phyloP scores from a whole-genome alignment of 257 asterid genomes.

The Solanum chiquidenum region DNA sequence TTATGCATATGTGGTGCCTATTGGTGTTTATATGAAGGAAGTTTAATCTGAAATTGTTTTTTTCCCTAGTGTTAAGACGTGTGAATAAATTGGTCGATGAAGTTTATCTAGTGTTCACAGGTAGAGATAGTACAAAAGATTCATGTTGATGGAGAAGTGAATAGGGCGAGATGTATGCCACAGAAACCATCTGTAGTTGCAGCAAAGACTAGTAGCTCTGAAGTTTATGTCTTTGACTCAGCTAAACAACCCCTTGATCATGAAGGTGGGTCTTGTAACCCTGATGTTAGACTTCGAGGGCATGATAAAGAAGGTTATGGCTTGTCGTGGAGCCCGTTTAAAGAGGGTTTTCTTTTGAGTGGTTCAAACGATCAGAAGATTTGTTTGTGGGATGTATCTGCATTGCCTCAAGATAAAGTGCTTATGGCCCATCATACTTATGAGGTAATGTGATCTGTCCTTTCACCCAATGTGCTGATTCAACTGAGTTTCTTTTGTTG shows the following conservation, averaged over 20 bases:
- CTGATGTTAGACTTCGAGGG: slow-evolving; percentile 75
- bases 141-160: slow-evolving; percentile 86
- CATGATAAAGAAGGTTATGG: slow-evolving; percentile 95
- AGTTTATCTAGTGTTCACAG: slow-evolving; percentile 15
- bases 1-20: background rate
- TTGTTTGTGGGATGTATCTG: slow-evolving; percentile 84
- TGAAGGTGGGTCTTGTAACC: slow-evolving; percentile 37
- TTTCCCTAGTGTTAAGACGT: background rate
- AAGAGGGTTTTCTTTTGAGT: slow-evolving; percentile 74
- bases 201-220: slow-evolving; percentile 68
- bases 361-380: slow-evolving; percentile 81
- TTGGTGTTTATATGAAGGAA: background rate
- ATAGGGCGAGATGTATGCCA: slow-evolving; percentile 75
- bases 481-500: background rate
- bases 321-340: slow-evolving; percentile 79
- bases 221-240: slow-evolving; percentile 66
- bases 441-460: slow-evolving; percentile 33
- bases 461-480: background rate
- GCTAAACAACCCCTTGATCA: slow-evolving; percentile 34
- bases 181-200: slow-evolving; percentile 70
- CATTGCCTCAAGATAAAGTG: slow-evolving; percentile 46
- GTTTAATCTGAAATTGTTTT: background rate
- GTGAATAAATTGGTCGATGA: background rate
- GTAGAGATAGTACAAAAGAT: slow-evolving; percentile 73
- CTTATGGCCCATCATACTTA: slow-evolving; percentile 51